Conservation (phyloP, 2,329 filamentous ascomycete genomes). For the Sporothrix euskadiensis region DNA sequence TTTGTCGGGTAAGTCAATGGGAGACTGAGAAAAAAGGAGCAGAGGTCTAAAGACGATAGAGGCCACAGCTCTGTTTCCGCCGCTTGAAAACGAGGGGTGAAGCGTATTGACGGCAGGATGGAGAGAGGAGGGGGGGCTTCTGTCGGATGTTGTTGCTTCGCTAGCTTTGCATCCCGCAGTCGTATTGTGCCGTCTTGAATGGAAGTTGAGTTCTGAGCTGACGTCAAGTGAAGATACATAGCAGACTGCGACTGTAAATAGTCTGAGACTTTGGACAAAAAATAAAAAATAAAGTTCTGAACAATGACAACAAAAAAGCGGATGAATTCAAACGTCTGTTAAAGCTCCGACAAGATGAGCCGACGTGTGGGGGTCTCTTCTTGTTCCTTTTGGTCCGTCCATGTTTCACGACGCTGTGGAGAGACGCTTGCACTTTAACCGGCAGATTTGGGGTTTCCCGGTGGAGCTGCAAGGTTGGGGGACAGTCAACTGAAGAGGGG, state of each 20-base stretch:
- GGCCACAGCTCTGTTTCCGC: neutral
- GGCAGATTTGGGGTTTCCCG: constrained; percentile 15
- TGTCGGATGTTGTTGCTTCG: neutral
- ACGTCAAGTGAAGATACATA: neutral
- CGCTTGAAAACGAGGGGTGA: neutral
- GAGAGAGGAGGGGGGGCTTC: constrained; percentile 8
- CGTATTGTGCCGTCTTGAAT: constrained; percentile 1
- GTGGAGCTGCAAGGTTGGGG: neutral
- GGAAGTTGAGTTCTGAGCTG: neutral
- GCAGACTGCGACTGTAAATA: neutral
- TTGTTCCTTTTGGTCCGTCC: neutral
- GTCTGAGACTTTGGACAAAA: neutral
- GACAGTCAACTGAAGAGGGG: neutral
- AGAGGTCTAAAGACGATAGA: neutral
- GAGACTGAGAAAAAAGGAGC: neutral
- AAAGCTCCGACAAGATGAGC: neutral
- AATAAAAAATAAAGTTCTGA: neutral
- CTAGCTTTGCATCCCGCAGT: constrained; percentile 10
- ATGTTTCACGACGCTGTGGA: neutral
- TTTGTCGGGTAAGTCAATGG: neutral
- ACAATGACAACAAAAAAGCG: neutral
- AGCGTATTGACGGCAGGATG: neutral
- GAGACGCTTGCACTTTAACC: constrained; percentile 15
- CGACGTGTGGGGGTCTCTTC: neutral
- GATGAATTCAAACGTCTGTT: neutral